Conservation (phyloP, 2,329 filamentous ascomycete species). For the Pseudogymnoascus sp. region DNA sequence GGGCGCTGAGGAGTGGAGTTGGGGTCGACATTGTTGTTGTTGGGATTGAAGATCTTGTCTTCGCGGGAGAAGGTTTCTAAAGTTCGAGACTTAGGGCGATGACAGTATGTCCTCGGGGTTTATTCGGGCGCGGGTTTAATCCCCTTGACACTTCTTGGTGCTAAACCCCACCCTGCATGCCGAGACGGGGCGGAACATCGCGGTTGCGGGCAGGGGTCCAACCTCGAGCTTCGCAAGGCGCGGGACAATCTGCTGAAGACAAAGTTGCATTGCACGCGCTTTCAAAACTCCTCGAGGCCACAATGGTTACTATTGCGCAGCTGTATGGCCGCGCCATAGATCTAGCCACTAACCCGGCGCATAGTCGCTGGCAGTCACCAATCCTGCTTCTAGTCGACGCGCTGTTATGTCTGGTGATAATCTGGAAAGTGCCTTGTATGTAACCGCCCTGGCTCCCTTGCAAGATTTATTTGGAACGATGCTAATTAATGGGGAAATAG, state of each 20-base stretch:
- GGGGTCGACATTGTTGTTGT: background rate
- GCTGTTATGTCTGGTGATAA: slow-evolving; percentile 62
- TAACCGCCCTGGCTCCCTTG: slow-evolving; percentile 10
- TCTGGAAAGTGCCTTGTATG: slow-evolving; percentile 79
- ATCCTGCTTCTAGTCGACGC: slow-evolving; percentile 63
- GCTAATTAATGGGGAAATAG: slow-evolving; percentile 34
- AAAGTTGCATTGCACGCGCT: background rate
- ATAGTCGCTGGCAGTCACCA: slow-evolving; percentile 53
- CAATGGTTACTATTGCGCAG: slow-evolving; percentile 1
- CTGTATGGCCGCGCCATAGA: slow-evolving; percentile 22
- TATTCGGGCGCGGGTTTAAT: background rate
- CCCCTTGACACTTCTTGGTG: background rate
- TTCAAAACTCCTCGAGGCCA: background rate
- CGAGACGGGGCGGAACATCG: slow-evolving; percentile 3
- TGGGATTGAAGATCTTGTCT: background rate
- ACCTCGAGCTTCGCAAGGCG: background rate
- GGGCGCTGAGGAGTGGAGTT: background rate
- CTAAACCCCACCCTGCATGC: slow-evolving; percentile 5
- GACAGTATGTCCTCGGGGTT: background rate
- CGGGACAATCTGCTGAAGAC: background rate
- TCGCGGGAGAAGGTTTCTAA: background rate
- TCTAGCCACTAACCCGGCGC: slow-evolving; percentile 44
- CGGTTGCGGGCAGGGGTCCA: slow-evolving; percentile 4
- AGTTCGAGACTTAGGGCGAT: background rate
- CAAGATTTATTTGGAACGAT: background rate